Evolutionary conservation across 2,329 filamentous ascomycete species (phyloP), one percentile per base, ranked within the genome.

Genomic region (Basipetospora chlamydospora): DNA sequence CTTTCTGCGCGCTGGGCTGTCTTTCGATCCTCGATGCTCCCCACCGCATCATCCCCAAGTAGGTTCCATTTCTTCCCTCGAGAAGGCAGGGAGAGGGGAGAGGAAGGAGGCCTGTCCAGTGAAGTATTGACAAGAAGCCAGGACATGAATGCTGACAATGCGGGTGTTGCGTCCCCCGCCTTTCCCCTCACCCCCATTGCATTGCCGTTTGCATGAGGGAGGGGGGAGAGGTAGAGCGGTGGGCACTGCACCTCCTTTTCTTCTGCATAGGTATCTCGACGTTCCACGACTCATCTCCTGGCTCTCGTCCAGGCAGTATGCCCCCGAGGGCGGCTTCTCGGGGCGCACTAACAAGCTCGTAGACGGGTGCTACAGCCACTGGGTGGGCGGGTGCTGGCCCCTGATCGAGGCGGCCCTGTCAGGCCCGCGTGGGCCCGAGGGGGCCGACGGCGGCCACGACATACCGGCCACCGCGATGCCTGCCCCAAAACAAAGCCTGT

Each of bases 271-370:
- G 52, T 77, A 79, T 56, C 70, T 98, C 41, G 68, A 96, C 56
- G 59, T 95, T 38, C 71, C 77, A 42, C 65, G 75, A 35, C 68
- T 98, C 37, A 68, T 90, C 33, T 76, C 79, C 41, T 98, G 90
- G 86, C 72, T 98, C 26, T 88, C 85, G 6, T 77, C 83, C 30
- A 78, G 86, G 41, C 90, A 98, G 57, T 82, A 88, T 54, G 76
- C 77, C 21, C 90, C 88, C 3, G 90, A 96, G 56, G 87, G 87
- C 44, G 90, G 90, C 25, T 87, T 94, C 52, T 81, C 84, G 28
- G 90, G 90, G 42, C 80, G 90, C 47, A 94, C 88, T 20, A 96
- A 96, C 66, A 98, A 98, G 61, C 70, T 98, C 22, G 90, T 96
- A 22, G 90, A 98, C 56, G 90, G 88, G 31, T 98, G 90, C 61